Evolutionary conservation across 768 basidiomycete genomes (phyloP), one percentile per base, ranked within the genome.

Genomic region (Austroboletus festivus): DNA sequence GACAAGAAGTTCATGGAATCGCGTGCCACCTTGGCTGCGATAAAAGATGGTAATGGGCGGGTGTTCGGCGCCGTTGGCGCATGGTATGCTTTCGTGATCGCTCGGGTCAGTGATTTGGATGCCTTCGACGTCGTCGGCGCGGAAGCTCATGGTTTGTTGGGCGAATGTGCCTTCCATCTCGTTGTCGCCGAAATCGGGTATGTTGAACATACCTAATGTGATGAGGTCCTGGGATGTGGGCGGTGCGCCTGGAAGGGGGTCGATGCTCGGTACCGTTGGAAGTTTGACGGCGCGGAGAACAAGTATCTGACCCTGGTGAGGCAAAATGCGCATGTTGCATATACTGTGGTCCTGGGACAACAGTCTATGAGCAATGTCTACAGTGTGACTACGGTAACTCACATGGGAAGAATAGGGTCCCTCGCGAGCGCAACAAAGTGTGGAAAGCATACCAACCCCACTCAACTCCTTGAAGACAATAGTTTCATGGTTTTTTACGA

Each of bases 261-360:
- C 48, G 18, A 19, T 13, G 21, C 3, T 21, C 1, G 56, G 52
- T 5, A 39, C 16, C 5, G 21, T 42, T 28, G 57, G 53, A 31
- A 60, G 56, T 34, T 57, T 60, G 40, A 76, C 53, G 4, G 69
- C 67, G 30, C 82, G 79, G 39, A 81, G 69, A 44, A 81, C 68
- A 19, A 84, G 65, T 12, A 84, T 62, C 44, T 79, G 71, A 9
- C 68, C 64, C 58, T 83, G 81, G 13, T 67, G 63, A 2, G 81
- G 80, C 30, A 82, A 59, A 21, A 77, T 70, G 24, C 79, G 75
- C 42, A 80, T 63, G n/a, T 73, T 76, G 46, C 71, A 73, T 50
- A 85, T 77, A 20, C 67, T 65, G 55, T 80, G 76, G 22, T 66
- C 63, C 80, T 80, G 20, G 45, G 26, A 18, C 9, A 34, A 44